Base-by-base conservation (phyloP, 2,329 filamentous ascomycete genomes). In the Apiospora hydei region DNA sequence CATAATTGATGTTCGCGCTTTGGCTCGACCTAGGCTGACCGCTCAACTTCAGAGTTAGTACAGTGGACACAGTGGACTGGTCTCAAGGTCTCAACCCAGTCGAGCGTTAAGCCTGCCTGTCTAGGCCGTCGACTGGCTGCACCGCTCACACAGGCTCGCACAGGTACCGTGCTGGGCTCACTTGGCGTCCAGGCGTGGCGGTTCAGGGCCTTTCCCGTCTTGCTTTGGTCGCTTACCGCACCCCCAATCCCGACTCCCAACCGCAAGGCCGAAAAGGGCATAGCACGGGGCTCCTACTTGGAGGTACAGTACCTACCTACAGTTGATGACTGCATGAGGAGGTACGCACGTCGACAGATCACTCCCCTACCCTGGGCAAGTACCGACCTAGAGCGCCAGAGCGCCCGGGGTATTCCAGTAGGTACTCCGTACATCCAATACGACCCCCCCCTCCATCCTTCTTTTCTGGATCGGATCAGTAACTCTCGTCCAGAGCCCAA, bases 31-130 rank as follows among this genome's bases (percentile, higher is more conserved):
- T 61, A 61, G 53, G 53, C 57, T 64, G 57, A 64, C 57, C 57
- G 57, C 57, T 64, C 57, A 64, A 64, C 57, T 64, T 64, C 57
- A 64, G 57, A 64, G 57, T 41, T 64, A 64, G 30, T 64, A 64
- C 57, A 64, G 57, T 64, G 57, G 57, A 34, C 34, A 64, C 57
- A 64, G 57, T 41, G 34, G 57, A 64, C 57, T 61, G 53, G 30
- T 61, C 53, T 61, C 53, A 61, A 61, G 53, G 30, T 61, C 53
- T 61, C 53, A 61, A 61, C 30, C 51, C 51, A 57, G 51, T 57
- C 14, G 8, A 53, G 49, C 53, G 53, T 61, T 34, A 41, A 41
- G 57, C 34, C 21, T n/a, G 34, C 21, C 53, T 16, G 3, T 21
- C 30, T n/a, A 16, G 30, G 53, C 16, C 8, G 6, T 5, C 26